Percentiles rank a stretch among this genome's conserved stretches.
Conservation (phyloP, 2,329 filamentous ascomycete species). For the Ophiocordyceps robertsii region DNA sequence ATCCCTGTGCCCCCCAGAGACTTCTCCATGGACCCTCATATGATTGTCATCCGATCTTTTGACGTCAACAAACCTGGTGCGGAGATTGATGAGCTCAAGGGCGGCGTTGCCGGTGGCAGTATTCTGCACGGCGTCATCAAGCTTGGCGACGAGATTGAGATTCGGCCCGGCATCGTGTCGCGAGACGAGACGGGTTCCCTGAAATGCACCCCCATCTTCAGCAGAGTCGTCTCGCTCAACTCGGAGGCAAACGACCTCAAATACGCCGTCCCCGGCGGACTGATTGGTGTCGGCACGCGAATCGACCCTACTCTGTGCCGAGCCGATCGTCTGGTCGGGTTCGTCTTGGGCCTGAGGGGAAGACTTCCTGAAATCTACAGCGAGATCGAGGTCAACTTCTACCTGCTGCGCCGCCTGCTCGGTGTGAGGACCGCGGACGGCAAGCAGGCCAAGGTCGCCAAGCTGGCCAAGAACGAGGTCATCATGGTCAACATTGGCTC, state of each 20-base stretch:
- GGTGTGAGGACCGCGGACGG: conserved; percentile 97
- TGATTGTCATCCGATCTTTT: conserved; percentile 99
- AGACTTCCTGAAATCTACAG: conserved; percentile 93
- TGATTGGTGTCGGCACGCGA: conserved; percentile 95
- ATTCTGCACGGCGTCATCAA: conserved; percentile 96
- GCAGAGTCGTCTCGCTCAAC: conserved; percentile 85
- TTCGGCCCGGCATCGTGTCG: conserved; percentile 94
- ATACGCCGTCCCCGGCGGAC: conserved; percentile 91
- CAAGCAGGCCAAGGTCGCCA: conserved; percentile 98
- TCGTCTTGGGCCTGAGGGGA: conserved; percentile 90
- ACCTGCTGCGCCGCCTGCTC: conserved; percentile 82
- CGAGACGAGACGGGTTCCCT: conserved; percentile 89
- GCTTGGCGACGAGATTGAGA: conserved; percentile 95
- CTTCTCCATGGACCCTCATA: conserved; percentile 84
- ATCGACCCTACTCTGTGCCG: conserved; percentile 97
- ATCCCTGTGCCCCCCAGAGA: conserved; percentile 87
- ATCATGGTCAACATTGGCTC: conserved; percentile 99
- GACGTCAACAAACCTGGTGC: conserved; percentile 99
- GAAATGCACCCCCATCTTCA: conserved; percentile 95
- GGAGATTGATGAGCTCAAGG: conserved; percentile 96
- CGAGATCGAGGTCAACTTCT: conserved; percentile 99
- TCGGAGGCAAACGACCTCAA: conserved; percentile 97
- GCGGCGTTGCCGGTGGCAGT: conserved; percentile 93
- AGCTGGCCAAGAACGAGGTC: conserved; percentile 95
- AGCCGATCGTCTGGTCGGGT: conserved; percentile 96